Conservation (phyloP, 768 basidiomycete genomes). For the Leccinum uliginosum region DNA sequence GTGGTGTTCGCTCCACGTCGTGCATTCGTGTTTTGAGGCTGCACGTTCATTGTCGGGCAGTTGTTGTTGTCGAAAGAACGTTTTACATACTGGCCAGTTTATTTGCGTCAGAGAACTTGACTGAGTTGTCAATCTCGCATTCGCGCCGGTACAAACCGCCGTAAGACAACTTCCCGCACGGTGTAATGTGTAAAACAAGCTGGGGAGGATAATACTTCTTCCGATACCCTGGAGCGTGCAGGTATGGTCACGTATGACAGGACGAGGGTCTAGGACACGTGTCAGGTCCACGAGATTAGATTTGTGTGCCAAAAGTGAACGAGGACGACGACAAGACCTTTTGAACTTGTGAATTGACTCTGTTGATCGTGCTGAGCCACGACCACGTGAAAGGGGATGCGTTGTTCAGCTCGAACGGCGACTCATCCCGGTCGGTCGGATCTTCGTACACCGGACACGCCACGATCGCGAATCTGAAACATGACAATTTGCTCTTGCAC, state of each 20-base stretch:
- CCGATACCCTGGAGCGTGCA: slow-evolving; percentile 52
- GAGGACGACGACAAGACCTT: slow-evolving; percentile 62
- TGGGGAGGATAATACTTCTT: slow-evolving; percentile 57
- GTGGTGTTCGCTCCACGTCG: not conserved
- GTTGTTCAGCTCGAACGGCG: slow-evolving; percentile 63
- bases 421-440: slow-evolving; percentile 59
- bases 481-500: not conserved
- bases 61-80: not conserved
- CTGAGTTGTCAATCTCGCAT: slow-evolving; percentile 67
- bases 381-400: slow-evolving; percentile 80
- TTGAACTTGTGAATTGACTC: slow-evolving; percentile 94
- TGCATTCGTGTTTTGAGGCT: not conserved
- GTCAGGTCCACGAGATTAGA: slow-evolving; percentile 2
- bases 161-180: slow-evolving; percentile 77
- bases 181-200: slow-evolving; percentile 73
- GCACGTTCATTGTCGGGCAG: not conserved
- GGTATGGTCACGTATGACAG: slow-evolving; percentile 93
- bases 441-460: slow-evolving; percentile 90
- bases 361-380: slow-evolving; percentile 95
- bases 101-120: not conserved
- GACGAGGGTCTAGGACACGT: slow-evolving; percentile 67
- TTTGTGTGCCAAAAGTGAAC: not conserved
- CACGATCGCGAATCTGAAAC: slow-evolving; percentile 81
- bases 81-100: not conserved
- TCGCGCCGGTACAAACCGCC: slow-evolving; percentile 85